Base-by-base conservation (phyloP, 2,329 filamentous ascomycete species). In the Hymenoscyphus scutula region DNA sequence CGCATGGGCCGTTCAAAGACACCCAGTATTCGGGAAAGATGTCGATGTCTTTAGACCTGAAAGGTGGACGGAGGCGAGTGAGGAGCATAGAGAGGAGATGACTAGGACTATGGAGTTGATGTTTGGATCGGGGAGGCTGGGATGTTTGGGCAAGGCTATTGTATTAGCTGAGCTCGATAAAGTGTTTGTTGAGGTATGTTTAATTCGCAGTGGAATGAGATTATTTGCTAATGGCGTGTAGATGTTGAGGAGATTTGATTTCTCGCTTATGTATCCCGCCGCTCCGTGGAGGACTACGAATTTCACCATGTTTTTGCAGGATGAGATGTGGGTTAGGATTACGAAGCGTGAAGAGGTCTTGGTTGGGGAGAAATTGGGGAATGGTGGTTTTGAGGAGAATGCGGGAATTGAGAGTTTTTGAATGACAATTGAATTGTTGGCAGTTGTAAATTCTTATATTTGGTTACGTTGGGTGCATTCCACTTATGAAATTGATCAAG, bases 111-210 rank as follows among this genome's bases (percentile, higher is more conserved):
- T 77, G 57, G 79, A 81, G 56, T 70, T 79, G 15, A 72, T 79
- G 0, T 82, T 82, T 69, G 77, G 77, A 17, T 72, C 76, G n/a
- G 80, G 81, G 0, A 76, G 75, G 34, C 78, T 74, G 62, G 70
- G 74, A 67, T 82, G 81, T 64, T 68, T 82, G n/a, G 81, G 81
- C 5, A 79, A 76, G 67, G 71, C 76, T 0, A 79, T 83, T 62
- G 80, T 80, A 0, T 68, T 79, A 59, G 79, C 82, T 74, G 80
- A 82, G 69, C 66, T 82, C 53, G 76, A 80, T 64, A 83, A 83
- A 65, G 73, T 76, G 2, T 69, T 81, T 53, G 76, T 79, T n/a
- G 79, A 81, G 77, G 80, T 81, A 72, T 58, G 74, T n/a, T n/a
- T n/a, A n/a, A n/a, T n/a, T n/a, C n/a, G n/a, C n/a, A n/a, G n/a